Conservation (phyloP, 495 filamentous ascomycete species). For the Cudoniella acicularis region DNA sequence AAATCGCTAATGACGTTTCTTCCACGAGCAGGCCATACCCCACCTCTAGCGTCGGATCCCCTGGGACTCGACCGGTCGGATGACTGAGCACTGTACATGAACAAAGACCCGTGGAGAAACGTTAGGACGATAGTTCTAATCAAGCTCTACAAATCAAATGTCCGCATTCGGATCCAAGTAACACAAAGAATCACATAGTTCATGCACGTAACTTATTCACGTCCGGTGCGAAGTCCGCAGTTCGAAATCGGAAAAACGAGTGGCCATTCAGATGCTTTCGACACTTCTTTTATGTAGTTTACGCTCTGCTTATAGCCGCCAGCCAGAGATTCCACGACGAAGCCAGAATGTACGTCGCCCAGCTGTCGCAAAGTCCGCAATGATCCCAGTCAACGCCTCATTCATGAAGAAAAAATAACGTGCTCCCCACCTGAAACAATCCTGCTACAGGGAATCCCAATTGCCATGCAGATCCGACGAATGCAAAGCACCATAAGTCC, state of each 20-base stretch:
- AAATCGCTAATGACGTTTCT: conserved; percentile 15
- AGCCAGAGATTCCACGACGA: conserved; percentile 82
- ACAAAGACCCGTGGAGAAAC: background rate
- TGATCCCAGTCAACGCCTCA: background rate
- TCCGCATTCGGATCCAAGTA: background rate
- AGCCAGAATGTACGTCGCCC: conserved; percentile 69
- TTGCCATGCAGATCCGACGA: background rate
- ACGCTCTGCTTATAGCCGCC: background rate
- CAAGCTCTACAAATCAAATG: background rate
- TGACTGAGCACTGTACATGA: conserved; percentile 21
- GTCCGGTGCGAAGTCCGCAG: background rate
- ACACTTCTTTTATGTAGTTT: background rate
- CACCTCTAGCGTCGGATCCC: conserved; percentile 13
- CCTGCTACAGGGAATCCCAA: background rate
- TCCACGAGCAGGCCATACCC: too few relatives aligned
- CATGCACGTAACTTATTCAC: background rate
- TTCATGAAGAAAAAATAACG: background rate
- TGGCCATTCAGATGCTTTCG: background rate
- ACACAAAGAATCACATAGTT: background rate
- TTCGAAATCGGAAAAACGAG: background rate
- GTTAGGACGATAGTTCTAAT: background rate
- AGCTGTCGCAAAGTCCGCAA: conserved; percentile 22
- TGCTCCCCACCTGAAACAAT: background rate
- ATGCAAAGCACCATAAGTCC: background rate
- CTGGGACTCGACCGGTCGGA: background rate